Conservation (phyloP, 1,139 yeast genomes). For the Hemisphaericaspora subhashii region DNA sequence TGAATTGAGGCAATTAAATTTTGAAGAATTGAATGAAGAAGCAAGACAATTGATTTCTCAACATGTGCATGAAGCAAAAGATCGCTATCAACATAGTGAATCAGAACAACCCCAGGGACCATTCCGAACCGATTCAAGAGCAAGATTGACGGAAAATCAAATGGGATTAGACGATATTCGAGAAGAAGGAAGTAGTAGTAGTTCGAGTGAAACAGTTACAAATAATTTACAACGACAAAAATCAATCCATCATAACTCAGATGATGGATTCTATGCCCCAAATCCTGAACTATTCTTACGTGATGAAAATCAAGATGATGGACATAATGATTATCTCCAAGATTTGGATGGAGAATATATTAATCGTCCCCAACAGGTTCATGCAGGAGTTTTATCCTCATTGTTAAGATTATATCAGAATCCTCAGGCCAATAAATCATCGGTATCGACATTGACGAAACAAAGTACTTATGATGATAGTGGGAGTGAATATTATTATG, state of each 20-base stretch:
- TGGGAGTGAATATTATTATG: slow-evolving; percentile 1
- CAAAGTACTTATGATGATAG: slow-evolving; percentile 14
- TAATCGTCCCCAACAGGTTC: slow-evolving; percentile 72
- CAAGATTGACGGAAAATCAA: neutral
- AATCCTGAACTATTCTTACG: slow-evolving; percentile 46
- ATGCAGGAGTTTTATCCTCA: slow-evolving; percentile 82
- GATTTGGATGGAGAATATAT: slow-evolving; percentile 49
- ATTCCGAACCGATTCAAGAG: neutral
- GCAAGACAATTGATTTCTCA: slow-evolving; percentile 40
- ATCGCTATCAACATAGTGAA: neutral
- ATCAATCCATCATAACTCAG: slow-evolving; percentile 5
- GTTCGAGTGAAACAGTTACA: slow-evolving; percentile 8
- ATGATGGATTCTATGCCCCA: slow-evolving; percentile 37
- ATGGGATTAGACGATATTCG: neutral
- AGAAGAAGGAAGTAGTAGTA: slow-evolving; percentile 7
- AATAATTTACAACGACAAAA: slow-evolving; percentile 7
- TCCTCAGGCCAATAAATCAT: slow-evolving; percentile 33
- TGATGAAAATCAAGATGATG: slow-evolving; percentile 23
- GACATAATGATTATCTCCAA: slow-evolving; percentile 31
- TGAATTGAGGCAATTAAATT: slow-evolving; percentile 37
- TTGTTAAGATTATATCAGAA: slow-evolving; percentile 65
- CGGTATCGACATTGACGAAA: slow-evolving; percentile 10
- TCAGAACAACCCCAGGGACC: neutral
- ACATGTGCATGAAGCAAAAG: slow-evolving; percentile 31
- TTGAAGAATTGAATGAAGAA: slow-evolving; percentile 38